These are phyloP conservation scores for Scleromitrula shiraiana DNA, from an alignment of 2,329 filamentous ascomycete genomes.

Conservation along the genomic window DNA sequence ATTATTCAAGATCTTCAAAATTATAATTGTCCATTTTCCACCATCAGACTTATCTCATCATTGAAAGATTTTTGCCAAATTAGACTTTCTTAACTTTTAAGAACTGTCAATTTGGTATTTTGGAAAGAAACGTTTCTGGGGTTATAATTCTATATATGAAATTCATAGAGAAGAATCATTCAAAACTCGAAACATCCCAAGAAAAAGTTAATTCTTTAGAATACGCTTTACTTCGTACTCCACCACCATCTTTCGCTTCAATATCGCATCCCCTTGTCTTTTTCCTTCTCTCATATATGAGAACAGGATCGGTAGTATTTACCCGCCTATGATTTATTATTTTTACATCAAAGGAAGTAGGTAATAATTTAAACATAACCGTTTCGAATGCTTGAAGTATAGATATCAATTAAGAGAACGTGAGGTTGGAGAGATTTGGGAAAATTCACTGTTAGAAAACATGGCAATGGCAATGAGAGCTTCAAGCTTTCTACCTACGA, in stretches of 20 bases:
- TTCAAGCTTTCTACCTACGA: conserved; percentile 67
- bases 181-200: too few relatives aligned
- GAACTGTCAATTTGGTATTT: too few relatives aligned
- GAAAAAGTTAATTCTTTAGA: too few relatives aligned
- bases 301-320: neutral
- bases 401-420: neutral
- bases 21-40: neutral
- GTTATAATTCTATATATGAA: too few relatives aligned
- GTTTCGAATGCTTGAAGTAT: neutral
- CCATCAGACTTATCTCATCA: too few relatives aligned
- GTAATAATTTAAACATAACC: neutral
- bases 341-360: neutral
- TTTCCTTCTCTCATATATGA: too few relatives aligned
- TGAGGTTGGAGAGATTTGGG: neutral
- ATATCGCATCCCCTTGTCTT: neutral
- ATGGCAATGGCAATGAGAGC: conserved; percentile 34
- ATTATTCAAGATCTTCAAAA: neutral
- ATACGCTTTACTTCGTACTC: too few relatives aligned
- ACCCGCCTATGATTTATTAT: neutral
- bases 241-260: neutral
- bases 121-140: neutral
- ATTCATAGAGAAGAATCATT: too few relatives aligned
- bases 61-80: too few relatives aligned
- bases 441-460: neutral
- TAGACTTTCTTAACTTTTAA: too few relatives aligned